phyloP scores from a whole-genome alignment of 1,284 basidiomycete genomes.

The Cryptococcus hybrid region DNA sequence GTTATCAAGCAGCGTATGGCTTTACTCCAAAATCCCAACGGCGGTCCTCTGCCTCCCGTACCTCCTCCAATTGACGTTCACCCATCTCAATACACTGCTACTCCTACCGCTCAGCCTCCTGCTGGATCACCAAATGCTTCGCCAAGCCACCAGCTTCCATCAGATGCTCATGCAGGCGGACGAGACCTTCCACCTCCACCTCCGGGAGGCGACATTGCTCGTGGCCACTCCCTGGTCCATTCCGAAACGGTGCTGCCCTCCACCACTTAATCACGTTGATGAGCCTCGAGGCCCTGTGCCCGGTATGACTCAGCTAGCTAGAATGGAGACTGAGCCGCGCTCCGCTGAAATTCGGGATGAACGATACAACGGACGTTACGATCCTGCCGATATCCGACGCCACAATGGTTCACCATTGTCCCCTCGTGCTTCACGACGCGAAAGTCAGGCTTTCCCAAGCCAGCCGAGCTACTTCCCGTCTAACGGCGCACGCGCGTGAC shows the following conservation, averaged over 20 bases:
- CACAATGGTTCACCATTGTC: conserved; percentile 34
- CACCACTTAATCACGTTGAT: conserved; percentile 44
- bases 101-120: conserved; percentile 27
- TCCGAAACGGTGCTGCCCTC: conserved; percentile 44
- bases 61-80: conserved; percentile 93
- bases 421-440: too few species aligned
- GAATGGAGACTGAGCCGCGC: conserved; percentile 78
- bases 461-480: too few species aligned
- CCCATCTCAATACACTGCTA: conserved; percentile 80
- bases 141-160: conserved; percentile 16
- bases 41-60: conserved; percentile 70
- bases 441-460: too few species aligned
- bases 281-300: conserved; percentile 44
- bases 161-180: conserved; percentile 16
- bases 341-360: conserved; percentile 9
- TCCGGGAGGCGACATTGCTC: conserved; percentile 21
- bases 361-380: conserved; percentile 24
- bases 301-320: conserved; percentile 72
- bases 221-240: conserved; percentile 36
- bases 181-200: conserved; percentile 44
- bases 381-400: conserved; percentile 22
- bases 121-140: conserved; percentile 23
- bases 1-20: conserved; percentile 75
- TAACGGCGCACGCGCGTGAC: conserved; percentile 32
- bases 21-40: conserved; percentile 77